Evolutionary conservation across 2,329 filamentous ascomycete genomes (phyloP).

Genomic region (Bipolaris bicolor): DNA sequence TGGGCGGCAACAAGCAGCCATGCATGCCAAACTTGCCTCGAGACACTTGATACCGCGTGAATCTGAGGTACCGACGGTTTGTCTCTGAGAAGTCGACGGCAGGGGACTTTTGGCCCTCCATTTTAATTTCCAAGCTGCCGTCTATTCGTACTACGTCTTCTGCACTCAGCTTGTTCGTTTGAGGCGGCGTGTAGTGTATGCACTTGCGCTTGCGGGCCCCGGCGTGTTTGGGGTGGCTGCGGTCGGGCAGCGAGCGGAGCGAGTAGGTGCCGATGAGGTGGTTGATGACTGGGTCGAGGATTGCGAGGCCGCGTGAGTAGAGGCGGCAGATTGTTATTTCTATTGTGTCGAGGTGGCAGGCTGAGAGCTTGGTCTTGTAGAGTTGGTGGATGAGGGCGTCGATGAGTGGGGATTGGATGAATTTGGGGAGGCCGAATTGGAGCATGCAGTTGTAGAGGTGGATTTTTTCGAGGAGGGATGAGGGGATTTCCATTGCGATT

Average conservation of each 20-base stretch:
- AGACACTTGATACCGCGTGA: not conserved
- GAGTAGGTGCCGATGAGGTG: constrained; percentile 26
- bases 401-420: constrained; percentile 18
- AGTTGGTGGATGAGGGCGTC: constrained; percentile 23
- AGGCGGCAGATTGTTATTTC: constrained; percentile 29
- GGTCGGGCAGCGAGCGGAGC: constrained; percentile 10
- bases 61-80: constrained; percentile 5
- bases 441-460: constrained; percentile 32
- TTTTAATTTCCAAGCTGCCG: not conserved
- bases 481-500: constrained; percentile 13
- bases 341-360: constrained; percentile 22
- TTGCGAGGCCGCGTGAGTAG: constrained; percentile 15
- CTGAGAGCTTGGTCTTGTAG: constrained; percentile 12
- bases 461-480: constrained; percentile 19
- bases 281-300: constrained; percentile 30
- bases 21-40: constrained; percentile 2
- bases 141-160: not conserved
- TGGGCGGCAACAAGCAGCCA: constrained; percentile 15
- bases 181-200: not conserved
- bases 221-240: constrained; percentile 1
- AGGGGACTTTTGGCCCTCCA: not conserved
- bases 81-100: not conserved
- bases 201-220: not conserved
- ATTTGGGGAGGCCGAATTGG: constrained; percentile 22
- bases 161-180: not conserved